A percentile compares a stretch with the other conserved stretches of the same genome.
Conservation (phyloP, 352 stramenopile species). For the Globisporangium uncinulatum region DNA sequence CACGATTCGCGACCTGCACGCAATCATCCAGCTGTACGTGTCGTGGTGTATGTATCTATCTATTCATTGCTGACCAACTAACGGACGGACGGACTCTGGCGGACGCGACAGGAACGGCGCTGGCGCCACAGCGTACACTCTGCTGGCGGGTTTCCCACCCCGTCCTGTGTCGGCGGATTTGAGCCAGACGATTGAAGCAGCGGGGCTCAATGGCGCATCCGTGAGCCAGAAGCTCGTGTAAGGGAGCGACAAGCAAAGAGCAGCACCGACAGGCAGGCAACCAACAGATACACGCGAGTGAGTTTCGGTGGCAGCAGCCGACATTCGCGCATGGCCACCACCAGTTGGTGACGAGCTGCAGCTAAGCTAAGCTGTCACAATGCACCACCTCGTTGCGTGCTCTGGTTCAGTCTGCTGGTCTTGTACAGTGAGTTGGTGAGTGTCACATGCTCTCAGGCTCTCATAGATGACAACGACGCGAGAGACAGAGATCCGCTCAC, state of each 20-base stretch:
- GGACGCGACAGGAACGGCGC: conserved; percentile 52
- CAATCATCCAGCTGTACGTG: conserved; percentile 76
- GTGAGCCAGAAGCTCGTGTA: conserved; percentile 91
- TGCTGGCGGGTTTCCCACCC: conserved; percentile 91
- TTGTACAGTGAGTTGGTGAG: no score
- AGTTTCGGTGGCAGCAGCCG: no score
- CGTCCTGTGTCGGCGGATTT: conserved; percentile 81
- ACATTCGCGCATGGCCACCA: no score
- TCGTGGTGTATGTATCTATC: background rate
- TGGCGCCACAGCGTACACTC: conserved; percentile 74
- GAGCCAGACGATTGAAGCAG: conserved; percentile 83
- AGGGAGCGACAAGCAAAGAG: background rate
- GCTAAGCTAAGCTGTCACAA: no score
- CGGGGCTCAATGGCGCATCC: conserved; percentile 88
- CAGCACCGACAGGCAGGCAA: background rate
- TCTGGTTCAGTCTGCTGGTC: no score
- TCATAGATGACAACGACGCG: no score
- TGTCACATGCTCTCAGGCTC: no score
- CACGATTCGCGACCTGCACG: conserved; percentile 85
- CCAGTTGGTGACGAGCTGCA: no score
- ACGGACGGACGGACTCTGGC: background rate
- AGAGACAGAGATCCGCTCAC: no score
- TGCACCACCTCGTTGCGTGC: no score
- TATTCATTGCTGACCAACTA: background rate
- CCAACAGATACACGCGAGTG: background rate